phyloP scores from a whole-genome alignment of 306 rosid genomes.

The Alnus glutinosa region DNA sequence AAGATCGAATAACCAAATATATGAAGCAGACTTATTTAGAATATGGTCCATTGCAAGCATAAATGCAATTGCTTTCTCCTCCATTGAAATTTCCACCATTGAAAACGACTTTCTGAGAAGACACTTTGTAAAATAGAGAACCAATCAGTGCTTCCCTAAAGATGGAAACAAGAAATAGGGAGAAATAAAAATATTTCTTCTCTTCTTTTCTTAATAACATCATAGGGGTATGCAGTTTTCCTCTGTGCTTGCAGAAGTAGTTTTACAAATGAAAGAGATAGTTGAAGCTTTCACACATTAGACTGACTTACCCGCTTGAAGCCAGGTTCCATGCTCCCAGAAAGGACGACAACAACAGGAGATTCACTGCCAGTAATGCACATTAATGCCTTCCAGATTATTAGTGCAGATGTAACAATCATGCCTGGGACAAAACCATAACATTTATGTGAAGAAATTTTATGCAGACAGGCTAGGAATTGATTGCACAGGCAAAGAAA shows the following conservation, averaged over 20 bases:
- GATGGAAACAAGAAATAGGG: not conserved
- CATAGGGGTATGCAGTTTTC: slow-evolving; percentile 8
- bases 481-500: too few species aligned
- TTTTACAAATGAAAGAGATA: not conserved
- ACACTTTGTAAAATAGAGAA: not conserved
- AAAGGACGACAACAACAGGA: slow-evolving; percentile 89
- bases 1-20: not conserved
- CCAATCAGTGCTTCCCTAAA: not conserved
- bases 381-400: slow-evolving; percentile 86
- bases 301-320: slow-evolving; percentile 60
- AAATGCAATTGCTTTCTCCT: not conserved
- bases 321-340: slow-evolving; percentile 99
- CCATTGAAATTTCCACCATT: not conserved
- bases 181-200: not conserved
- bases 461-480: not conserved
- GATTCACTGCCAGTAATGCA: slow-evolving; percentile 80
- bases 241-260: slow-evolving; percentile 8
- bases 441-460: slow-evolving; percentile 15
- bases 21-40: not conserved
- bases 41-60: not conserved
- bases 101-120: not conserved
- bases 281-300: slow-evolving; percentile 16
- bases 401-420: slow-evolving; percentile 78
- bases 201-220: not conserved
- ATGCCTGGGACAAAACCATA: slow-evolving; percentile 53